Conservation (phyloP, 208 protist genomes). For the Endotrypanum monterogeii region DNA sequence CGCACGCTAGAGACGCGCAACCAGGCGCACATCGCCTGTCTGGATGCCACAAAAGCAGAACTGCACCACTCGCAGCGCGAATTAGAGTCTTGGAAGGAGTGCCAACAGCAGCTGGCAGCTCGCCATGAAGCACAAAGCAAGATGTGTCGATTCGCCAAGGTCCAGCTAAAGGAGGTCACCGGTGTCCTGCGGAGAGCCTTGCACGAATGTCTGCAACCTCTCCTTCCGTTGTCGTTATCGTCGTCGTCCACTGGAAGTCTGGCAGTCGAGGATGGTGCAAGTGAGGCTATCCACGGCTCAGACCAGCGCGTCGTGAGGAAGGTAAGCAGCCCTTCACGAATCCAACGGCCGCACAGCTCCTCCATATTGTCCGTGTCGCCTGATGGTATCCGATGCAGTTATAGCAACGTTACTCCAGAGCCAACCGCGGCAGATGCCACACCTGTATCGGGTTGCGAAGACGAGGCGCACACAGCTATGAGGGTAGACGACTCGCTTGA, state of each 20-base stretch:
- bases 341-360: neutral
- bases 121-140: constrained; percentile 4
- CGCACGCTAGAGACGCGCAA: constrained; percentile 8
- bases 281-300: neutral
- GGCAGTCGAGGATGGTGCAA: neutral
- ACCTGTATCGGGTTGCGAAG: neutral
- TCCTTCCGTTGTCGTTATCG: neutral
- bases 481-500: neutral
- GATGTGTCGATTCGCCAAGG: neutral
- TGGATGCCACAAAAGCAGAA: constrained; percentile 15
- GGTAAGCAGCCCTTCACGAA: neutral
- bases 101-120: neutral
- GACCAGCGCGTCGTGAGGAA: neutral
- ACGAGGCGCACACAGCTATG: neutral
- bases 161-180: neutral
- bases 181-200: constrained; percentile 2
- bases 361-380: neutral
- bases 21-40: neutral
- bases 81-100: constrained; percentile 13
- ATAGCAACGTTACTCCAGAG: neutral
- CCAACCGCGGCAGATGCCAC: neutral
- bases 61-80: constrained; percentile 1
- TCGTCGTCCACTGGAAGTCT: too few species aligned
- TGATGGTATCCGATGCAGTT: neutral
- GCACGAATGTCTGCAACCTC: constrained; percentile 5